Percentiles rank a stretch among this genome's conserved stretches.
These are phyloP conservation scores for Chytridium lagenaria DNA, from an alignment of 371 early-diverging fungal species.

Conservation along the genomic window DNA sequence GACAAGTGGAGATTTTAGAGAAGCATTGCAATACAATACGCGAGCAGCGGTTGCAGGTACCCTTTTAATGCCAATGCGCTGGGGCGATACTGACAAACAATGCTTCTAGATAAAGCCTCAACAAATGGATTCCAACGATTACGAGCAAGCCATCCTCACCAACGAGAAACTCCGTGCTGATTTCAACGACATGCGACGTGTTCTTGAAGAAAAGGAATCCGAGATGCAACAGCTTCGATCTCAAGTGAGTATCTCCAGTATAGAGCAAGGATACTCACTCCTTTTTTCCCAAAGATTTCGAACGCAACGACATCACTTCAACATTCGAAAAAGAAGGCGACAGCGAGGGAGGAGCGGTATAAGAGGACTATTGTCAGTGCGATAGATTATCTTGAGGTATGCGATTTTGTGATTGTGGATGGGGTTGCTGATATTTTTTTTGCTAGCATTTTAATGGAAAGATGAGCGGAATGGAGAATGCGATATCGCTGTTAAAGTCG, in stretches of 20 bases:
- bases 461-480: slow-evolving; percentile 30
- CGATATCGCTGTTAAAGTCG: slow-evolving; percentile 24
- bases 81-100: too few relatives aligned
- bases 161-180: slow-evolving; percentile 29
- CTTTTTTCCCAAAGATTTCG: neutral
- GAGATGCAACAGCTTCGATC: slow-evolving; percentile 14
- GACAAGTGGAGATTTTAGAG: slow-evolving; percentile 29
- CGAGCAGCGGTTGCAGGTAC: slow-evolving; percentile 17
- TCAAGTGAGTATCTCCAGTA: too few relatives aligned
- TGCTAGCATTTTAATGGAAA: slow-evolving; percentile 26
- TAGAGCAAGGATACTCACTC: neutral
- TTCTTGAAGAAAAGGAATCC: slow-evolving; percentile 29
- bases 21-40: slow-evolving; percentile 18
- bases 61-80: too few relatives aligned
- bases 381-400: slow-evolving; percentile 30
- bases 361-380: slow-evolving; percentile 27
- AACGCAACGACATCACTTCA: slow-evolving; percentile 15
- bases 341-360: slow-evolving; percentile 25
- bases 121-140: neutral
- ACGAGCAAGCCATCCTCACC: slow-evolving; percentile 1
- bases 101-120: neutral
- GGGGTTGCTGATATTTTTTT: neutral
- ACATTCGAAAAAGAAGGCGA: slow-evolving; percentile 27
- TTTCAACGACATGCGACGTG: slow-evolving; percentile 14
- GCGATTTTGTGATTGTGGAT: neutral